Conservation (phyloP, 495 filamentous ascomycete species). For the Aspergillus diversus region DNA sequence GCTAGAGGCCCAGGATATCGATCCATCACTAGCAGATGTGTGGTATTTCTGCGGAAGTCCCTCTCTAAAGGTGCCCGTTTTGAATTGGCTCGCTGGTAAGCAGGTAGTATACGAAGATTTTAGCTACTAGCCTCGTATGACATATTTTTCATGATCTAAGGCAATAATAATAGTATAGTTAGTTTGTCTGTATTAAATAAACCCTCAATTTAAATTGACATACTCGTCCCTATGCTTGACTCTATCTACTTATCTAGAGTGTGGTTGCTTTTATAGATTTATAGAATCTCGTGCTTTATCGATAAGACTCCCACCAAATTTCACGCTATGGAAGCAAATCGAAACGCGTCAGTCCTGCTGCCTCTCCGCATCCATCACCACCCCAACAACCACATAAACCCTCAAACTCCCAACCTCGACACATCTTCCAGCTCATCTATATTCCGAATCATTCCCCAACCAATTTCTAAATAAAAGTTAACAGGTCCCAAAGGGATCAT, state of each 20-base stretch:
- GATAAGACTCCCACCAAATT: conserved; percentile 1
- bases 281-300: background rate
- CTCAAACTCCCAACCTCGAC: background rate
- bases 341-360: conserved; percentile 15
- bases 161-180: background rate
- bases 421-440: background rate
- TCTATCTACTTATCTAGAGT: background rate
- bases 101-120: conserved; percentile 72
- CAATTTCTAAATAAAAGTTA: background rate
- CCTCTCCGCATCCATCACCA: conserved; percentile 5
- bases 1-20: conserved; percentile 58
- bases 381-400: background rate
- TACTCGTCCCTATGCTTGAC: too few species aligned
- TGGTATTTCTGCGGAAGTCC: conserved; percentile 72
- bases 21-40: conserved; percentile 44
- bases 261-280: background rate
- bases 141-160: background rate
- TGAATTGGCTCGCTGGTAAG: conserved; percentile 66
- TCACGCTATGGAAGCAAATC: background rate
- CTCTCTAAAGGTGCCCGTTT: conserved; percentile 55
- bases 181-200: background rate
- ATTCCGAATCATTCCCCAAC: background rate
- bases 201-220: too few species aligned
- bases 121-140: conserved; percentile 53
- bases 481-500: background rate